Evolutionary conservation across 495 filamentous ascomycete species (phyloP).

Genomic region (Talaromyces thailandensis): DNA sequence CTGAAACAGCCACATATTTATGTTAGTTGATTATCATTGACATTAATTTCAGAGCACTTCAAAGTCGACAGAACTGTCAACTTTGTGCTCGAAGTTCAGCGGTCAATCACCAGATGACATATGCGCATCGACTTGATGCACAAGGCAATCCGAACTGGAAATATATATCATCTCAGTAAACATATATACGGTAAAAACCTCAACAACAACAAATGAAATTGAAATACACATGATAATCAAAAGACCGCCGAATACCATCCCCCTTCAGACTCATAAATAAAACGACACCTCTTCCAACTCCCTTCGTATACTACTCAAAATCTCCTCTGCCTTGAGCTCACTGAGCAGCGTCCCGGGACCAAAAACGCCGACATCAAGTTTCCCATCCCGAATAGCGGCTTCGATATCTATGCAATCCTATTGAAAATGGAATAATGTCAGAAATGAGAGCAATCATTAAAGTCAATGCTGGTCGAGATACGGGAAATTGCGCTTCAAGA

Average conservation of each 20-base stretch:
- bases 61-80: not conserved
- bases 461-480: not conserved
- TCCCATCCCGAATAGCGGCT: constrained; percentile 20
- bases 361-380: constrained; percentile 27
- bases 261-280: not conserved
- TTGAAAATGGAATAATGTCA: not conserved
- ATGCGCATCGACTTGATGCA: not conserved
- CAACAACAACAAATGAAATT: not conserved
- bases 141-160: not conserved
- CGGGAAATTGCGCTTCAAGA: not conserved
- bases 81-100: not conserved
- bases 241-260: no score
- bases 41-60: not conserved
- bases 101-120: not conserved
- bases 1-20: not conserved
- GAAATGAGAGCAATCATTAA: not conserved
- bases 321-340: constrained; percentile 10
- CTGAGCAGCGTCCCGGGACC: constrained; percentile 16
- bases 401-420: constrained; percentile 29
- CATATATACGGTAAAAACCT: not conserved
- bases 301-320: constrained; percentile 15
- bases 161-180: not conserved
- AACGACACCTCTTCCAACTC: not conserved
- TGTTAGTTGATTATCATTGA: not conserved
- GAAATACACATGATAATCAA: not conserved